Evolutionary conservation across 306 rosid genomes (phyloP), one percentile per base, ranked within the genome.

Genomic region (Begonia loranthoides): DNA sequence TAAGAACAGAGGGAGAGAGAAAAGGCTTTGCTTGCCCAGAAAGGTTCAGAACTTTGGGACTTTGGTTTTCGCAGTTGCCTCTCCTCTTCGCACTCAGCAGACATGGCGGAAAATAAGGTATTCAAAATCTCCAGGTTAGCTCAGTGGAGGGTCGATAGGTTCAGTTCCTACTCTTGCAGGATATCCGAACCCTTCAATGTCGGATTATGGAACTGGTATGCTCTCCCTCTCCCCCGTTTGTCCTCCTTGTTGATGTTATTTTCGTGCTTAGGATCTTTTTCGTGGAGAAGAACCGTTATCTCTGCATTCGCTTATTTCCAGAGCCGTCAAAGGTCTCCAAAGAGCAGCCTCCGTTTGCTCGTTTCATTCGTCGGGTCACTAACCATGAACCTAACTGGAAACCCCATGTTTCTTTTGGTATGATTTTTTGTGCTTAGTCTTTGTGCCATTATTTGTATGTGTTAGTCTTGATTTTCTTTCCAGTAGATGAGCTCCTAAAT

Each of bases 201-300:
- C 75, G 96, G 96, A 66, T 68, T 83, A 46, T 87, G 96, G 96
- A 83, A 79, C 64, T 87, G 96, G 96, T 87, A 56, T 36, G 34
- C 55, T 47, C 51, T 45, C 41, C 15, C 52, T 9, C 12, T 13
- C 17, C 1, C 17, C 1, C 28, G 15, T 6, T 8, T 11, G 53
- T 14, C 14, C 22, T 36, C 59, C 52, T 28, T 10, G 17, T 56
- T 45, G 47, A 45, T 22, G 21, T 13, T 40, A 22, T 55, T 8
- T 36, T 66, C 50, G 60, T 15, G 38, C 38, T 63, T 49, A 85
- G 94, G 92, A 54, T 67, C 61, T 60, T 87, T 28, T 66, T 92
- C 4, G 61, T 81, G 19, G 83, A 76, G 71, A 88, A 80, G 81
- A 88, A 77, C 58, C 76, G 76, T 50, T 76, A 53, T 62, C 55